Conservation (phyloP, 306 rosid genomes). For the Alnus glutinosa region DNA sequence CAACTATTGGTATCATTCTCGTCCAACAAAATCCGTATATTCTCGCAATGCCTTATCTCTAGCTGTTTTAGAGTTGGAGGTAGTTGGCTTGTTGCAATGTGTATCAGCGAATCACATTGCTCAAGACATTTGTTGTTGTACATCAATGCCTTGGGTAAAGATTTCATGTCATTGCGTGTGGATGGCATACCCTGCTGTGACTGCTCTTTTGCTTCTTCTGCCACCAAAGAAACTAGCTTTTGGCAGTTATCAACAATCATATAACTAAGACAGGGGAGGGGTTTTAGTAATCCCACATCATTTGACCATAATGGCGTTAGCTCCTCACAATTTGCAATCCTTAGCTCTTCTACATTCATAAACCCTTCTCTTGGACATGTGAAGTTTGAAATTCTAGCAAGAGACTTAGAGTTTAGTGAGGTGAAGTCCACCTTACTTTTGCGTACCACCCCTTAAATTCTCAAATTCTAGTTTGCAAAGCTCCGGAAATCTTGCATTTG, state of each 20-base stretch:
- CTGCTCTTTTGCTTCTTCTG: not conserved
- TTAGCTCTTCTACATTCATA: not conserved
- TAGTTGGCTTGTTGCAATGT: not conserved
- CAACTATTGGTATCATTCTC: not conserved
- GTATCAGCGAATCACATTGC: constrained; percentile 15
- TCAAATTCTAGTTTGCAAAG: not conserved
- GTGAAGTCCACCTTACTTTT: not conserved
- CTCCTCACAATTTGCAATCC: not conserved
- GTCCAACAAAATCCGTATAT: not conserved
- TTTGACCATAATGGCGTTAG: not conserved
- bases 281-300: not conserved
- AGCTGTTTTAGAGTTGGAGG: constrained; percentile 17
- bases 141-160: constrained; percentile 17
- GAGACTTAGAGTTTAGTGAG: not conserved
- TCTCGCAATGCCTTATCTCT: not conserved
- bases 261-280: not conserved
- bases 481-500: not conserved
- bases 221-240: not conserved
- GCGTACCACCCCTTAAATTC: not conserved
- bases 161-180: not conserved
- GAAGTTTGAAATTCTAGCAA: not conserved
- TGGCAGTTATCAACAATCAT: not conserved
- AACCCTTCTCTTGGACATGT: not conserved
- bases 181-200: not conserved
- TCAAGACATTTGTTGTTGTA: constrained; percentile 11